Conservation (phyloP, 2,329 filamentous ascomycete species). For the Sporothrix sp. region DNA sequence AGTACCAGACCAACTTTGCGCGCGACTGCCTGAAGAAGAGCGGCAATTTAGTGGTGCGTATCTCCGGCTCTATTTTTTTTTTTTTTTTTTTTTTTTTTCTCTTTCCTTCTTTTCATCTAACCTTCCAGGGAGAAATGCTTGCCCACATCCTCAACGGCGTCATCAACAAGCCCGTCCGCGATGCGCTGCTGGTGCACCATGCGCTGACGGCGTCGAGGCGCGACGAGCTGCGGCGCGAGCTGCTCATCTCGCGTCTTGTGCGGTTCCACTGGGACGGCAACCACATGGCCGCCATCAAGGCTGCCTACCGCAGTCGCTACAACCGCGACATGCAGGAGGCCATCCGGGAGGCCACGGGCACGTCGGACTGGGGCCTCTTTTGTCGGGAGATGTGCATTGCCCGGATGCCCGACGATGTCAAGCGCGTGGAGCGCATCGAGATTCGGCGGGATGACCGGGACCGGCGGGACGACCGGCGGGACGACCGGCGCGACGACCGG, state of each 20-base stretch:
- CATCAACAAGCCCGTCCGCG: slow-evolving; percentile 89
- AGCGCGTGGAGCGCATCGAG: slow-evolving; percentile 37
- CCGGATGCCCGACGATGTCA: slow-evolving; percentile 50
- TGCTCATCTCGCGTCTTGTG: slow-evolving; percentile 80
- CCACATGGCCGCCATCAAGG: slow-evolving; percentile 72
- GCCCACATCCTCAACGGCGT: slow-evolving; percentile 94
- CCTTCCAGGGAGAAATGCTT: slow-evolving; percentile 74
- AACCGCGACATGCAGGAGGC: slow-evolving; percentile 63
- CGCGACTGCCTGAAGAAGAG: slow-evolving; percentile 80
- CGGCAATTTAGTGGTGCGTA: slow-evolving; percentile 79
- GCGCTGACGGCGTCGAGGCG: slow-evolving; percentile 66
- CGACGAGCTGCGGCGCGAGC: slow-evolving; percentile 66
- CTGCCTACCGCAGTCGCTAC: slow-evolving; percentile 72
- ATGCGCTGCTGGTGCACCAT: slow-evolving; percentile 83
- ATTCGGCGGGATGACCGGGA: slow-evolving; percentile 11
- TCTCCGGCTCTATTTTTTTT: neutral
- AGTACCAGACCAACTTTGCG: slow-evolving; percentile 73
- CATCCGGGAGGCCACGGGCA: slow-evolving; percentile 64
- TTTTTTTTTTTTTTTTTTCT: slow-evolving; percentile 3
- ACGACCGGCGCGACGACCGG: slow-evolving; percentile 9
- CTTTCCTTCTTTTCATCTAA: neutral
- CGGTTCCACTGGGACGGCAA: slow-evolving; percentile 84
- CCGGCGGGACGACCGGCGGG: too few relatives aligned
- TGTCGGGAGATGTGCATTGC: slow-evolving; percentile 60
- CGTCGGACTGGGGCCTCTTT: slow-evolving; percentile 63